Percentiles rank a stretch among this genome's conserved stretches.
Evolutionary conservation across 108 stramenopile species (phyloP).

Genomic region (Skeletonema marinoi): DNA sequence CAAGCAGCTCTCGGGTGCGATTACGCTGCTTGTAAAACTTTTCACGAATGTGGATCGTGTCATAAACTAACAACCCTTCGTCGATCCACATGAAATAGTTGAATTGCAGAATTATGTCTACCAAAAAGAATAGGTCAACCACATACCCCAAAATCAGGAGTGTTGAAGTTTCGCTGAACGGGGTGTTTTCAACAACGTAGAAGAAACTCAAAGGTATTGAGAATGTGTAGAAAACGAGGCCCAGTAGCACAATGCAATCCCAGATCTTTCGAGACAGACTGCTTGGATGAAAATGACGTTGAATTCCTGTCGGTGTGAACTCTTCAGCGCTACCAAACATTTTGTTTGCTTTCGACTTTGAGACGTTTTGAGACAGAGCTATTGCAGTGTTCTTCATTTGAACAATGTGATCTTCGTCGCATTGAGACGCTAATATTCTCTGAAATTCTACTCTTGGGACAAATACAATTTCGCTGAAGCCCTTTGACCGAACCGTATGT

Average conservation of each 20-base stretch:
- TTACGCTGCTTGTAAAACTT: conserved; percentile 16
- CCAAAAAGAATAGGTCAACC: conserved; percentile 34
- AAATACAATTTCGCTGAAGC: conserved; percentile 44
- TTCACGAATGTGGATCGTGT: conserved; percentile 30
- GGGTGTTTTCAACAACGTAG: conserved; percentile 17
- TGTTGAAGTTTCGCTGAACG: conserved; percentile 17
- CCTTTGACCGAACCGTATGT: conserved; percentile 34
- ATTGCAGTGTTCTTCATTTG: conserved; percentile 36
- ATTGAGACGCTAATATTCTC: conserved; percentile 38
- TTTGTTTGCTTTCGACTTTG: conserved; percentile 44
- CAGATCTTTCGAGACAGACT: conserved; percentile 31
- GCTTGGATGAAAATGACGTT: conserved; percentile 34
- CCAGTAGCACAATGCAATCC: conserved; percentile 14
- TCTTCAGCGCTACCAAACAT: conserved; percentile 50
- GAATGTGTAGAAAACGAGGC: conserved; percentile 36
- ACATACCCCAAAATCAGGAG: conserved; percentile 28
- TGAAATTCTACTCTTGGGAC: conserved; percentile 40
- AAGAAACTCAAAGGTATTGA: conserved; percentile 38
- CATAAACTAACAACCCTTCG: conserved; percentile 33
- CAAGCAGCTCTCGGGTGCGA: conserved; percentile 18
- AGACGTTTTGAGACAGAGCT: conserved; percentile 16
- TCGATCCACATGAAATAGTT: conserved; percentile 50
- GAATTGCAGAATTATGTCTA: conserved; percentile 24
- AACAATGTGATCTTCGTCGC: conserved; percentile 35
- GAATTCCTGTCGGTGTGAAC: conserved; percentile 18